These are phyloP conservation scores for Thielaviopsis punctulata DNA, from an alignment of 2,329 filamentous ascomycete species.

Conservation along the genomic window DNA sequence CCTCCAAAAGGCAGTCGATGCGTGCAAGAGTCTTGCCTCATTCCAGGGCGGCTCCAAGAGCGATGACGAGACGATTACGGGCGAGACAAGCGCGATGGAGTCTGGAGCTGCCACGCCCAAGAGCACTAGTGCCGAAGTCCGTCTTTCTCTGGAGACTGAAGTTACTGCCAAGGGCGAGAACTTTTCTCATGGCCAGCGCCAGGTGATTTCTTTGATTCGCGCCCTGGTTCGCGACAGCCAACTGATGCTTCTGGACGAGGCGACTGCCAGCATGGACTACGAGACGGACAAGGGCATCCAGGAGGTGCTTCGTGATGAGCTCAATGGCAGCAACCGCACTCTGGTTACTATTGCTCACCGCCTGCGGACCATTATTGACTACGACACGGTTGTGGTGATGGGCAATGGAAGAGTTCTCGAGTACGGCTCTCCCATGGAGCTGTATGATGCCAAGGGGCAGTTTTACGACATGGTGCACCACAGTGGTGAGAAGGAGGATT, in stretches of 20 bases:
- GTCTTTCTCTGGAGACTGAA: slow-evolving; percentile 22
- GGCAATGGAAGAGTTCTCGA: slow-evolving; percentile 27
- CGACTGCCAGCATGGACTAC: slow-evolving; percentile 32
- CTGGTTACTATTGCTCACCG: slow-evolving; percentile 33
- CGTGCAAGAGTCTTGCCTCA: slow-evolving; percentile 30
- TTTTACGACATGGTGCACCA: slow-evolving; percentile 40
- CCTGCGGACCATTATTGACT: slow-evolving; percentile 32
- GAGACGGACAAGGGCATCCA: slow-evolving; percentile 31
- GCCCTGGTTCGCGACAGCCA: slow-evolving; percentile 29
- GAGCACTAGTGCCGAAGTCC: slow-evolving; percentile 12
- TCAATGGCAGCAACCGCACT: slow-evolving; percentile 27
- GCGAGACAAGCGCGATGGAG: slow-evolving; percentile 9
- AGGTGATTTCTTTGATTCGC: slow-evolving; percentile 30
- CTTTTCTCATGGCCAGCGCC: slow-evolving; percentile 31
- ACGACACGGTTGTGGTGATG: slow-evolving; percentile 33
- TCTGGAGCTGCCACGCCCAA: background rate
- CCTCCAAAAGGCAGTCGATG: slow-evolving; percentile 41
- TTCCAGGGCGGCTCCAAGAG: slow-evolving; percentile 20
- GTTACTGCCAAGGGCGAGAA: slow-evolving; percentile 28
- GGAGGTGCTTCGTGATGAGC: slow-evolving; percentile 27
- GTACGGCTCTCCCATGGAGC: slow-evolving; percentile 29
- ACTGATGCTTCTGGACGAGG: slow-evolving; percentile 31
- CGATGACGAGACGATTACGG: slow-evolving; percentile 12
- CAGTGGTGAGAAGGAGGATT: slow-evolving; percentile 30
- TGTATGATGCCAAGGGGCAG: slow-evolving; percentile 27